Conservation (phyloP, 1,139 yeast genomes). For the Lodderomyces margitis region DNA sequence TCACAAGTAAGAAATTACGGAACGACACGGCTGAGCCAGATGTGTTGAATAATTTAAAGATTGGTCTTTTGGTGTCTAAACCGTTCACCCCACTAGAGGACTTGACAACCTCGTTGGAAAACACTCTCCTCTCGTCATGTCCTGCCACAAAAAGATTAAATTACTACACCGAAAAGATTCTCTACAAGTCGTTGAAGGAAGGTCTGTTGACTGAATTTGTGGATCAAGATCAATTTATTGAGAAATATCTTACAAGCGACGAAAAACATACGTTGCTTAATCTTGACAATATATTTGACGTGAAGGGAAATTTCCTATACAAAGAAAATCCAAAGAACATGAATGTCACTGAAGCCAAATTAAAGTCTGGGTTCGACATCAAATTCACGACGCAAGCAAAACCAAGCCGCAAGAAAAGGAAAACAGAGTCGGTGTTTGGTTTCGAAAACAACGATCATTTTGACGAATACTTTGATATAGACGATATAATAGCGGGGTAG, state of each 20-base stretch:
- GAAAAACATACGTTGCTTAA: conserved; percentile 30
- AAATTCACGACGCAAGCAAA: conserved; percentile 16
- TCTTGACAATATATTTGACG: conserved; percentile 27
- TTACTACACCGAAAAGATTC: conserved; percentile 24
- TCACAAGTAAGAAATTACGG: conserved; percentile 10
- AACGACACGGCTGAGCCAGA: conserved; percentile 11
- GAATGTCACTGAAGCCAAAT: conserved; percentile 4
- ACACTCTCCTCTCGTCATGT: conserved; percentile 24
- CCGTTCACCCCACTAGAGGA: conserved; percentile 10
- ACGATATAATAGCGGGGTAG: conserved; percentile 21
- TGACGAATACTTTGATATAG: conserved; percentile 35
- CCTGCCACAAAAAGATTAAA: conserved; percentile 33
- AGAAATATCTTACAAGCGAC: conserved; percentile 23
- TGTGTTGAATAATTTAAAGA: conserved; percentile 10
- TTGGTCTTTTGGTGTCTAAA: conserved; percentile 10
- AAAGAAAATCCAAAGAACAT: conserved; percentile 4
- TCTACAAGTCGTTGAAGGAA: conserved; percentile 25
- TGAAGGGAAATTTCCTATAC: conserved; percentile 16
- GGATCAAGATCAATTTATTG: conserved; percentile 26
- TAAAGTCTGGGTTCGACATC: conserved; percentile 8
- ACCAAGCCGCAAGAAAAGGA: conserved; percentile 14
- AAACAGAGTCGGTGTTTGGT: conserved; percentile 12
- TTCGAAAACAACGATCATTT: conserved; percentile 16
- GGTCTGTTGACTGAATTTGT: conserved; percentile 22
- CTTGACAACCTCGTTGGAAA: conserved; percentile 11